Percentiles rank a stretch among this genome's conserved stretches.
phyloP scores from a whole-genome alignment of 1,139 yeast genomes.

The Scheffersomyces illinoinensis region DNA sequence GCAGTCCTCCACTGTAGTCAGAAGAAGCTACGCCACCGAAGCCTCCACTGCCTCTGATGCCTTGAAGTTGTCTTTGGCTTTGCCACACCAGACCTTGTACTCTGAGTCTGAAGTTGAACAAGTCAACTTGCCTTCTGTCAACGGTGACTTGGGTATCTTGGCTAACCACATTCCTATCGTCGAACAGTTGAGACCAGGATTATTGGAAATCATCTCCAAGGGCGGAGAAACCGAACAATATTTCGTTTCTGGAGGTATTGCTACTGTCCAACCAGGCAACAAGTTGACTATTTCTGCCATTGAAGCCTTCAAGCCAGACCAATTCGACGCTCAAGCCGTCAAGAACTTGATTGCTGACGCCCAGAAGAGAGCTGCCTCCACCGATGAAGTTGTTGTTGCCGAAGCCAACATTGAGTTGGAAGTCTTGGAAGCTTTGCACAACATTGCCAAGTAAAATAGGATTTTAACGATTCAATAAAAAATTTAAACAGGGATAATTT shows the following conservation, averaged over 20 bases:
- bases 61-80: constrained; percentile 84
- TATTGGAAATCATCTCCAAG: constrained; percentile 85
- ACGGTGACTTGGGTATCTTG: constrained; percentile 96
- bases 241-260: constrained; percentile 96
- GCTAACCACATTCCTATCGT: constrained; percentile 98
- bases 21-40: constrained; percentile 90
- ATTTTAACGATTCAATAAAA: not conserved
- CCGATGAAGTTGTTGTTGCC: constrained; percentile 88
- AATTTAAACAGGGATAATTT: not conserved
- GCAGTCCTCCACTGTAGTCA: constrained; percentile 60
- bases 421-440: constrained; percentile 91
- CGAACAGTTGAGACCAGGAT: constrained; percentile 96
- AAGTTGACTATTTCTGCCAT: constrained; percentile 88
- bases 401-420: constrained; percentile 95
- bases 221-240: constrained; percentile 76
- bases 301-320: constrained; percentile 92
- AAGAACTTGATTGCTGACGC: constrained; percentile 88
- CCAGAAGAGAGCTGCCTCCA: constrained; percentile 82
- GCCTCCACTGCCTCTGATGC: constrained; percentile 66
- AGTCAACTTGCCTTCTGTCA: constrained; percentile 93
- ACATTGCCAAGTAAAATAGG: constrained; percentile 69
- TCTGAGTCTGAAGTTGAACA: constrained; percentile 63
- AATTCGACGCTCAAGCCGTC: constrained; percentile 80
- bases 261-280: constrained; percentile 95
- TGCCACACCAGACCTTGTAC: constrained; percentile 76